Evolutionary conservation across 352 stramenopile species (phyloP).

Genomic region (Globisporangium irregulare): DNA sequence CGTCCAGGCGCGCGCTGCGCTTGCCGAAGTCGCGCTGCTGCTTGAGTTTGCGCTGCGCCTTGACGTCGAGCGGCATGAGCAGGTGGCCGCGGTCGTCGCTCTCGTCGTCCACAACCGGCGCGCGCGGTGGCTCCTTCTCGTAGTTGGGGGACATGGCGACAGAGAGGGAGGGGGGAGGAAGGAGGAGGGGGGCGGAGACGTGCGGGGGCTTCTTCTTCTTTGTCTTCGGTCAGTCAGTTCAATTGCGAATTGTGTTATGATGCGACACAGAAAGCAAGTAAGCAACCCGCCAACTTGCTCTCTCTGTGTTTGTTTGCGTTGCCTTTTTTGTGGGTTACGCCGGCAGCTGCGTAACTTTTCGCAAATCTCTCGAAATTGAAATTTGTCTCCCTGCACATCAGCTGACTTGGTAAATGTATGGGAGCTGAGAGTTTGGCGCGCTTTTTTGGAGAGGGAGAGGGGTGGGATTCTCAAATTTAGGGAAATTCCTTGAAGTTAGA

Average conservation of each 20-base stretch:
- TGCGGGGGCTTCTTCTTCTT: background rate
- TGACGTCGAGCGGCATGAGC: conserved; percentile 29
- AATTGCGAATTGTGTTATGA: conserved; percentile 13
- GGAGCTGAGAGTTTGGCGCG: background rate
- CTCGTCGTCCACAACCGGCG: conserved; percentile 1
- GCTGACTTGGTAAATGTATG: background rate
- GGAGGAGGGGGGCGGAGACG: background rate
- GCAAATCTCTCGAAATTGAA: background rate
- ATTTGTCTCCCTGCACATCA: too few relatives aligned
- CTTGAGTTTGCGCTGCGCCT: conserved; percentile 67
- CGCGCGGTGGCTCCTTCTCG: conserved; percentile 9
- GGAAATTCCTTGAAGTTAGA: background rate
- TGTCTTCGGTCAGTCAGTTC: conserved; percentile 2
- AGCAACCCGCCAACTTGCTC: background rate
- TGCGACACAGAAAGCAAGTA: conserved; percentile 3
- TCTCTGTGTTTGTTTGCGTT: conserved; percentile 4
- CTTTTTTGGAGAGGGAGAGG: background rate
- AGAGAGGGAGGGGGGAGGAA: background rate
- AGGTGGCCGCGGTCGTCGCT: background rate
- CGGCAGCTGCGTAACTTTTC: background rate
- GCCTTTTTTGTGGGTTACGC: background rate
- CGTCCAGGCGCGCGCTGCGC: conserved; percentile 17
- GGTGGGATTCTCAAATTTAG: background rate
- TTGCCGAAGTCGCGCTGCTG: conserved; percentile 53
- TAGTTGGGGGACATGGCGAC: conserved; percentile 16